Base-by-base conservation (phyloP, 2,329 filamentous ascomycete species). In the Venturia asperata region DNA sequence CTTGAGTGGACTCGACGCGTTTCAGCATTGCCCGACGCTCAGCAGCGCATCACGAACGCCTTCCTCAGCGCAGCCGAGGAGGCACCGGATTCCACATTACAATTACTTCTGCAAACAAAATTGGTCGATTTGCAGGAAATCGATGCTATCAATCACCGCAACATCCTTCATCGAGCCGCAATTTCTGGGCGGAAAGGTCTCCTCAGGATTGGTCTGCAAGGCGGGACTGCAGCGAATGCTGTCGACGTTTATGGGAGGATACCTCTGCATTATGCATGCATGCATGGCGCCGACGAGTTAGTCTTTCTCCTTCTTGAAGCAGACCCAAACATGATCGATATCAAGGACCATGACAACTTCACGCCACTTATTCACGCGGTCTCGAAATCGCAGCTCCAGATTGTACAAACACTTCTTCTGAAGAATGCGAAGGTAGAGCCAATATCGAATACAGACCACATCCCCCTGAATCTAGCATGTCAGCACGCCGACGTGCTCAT, bases 61-160 rank as follows among this genome's bases (percentile, higher is more conserved):
- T 99, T 99, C 74, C 81, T 99, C 61, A 89, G 91, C 61, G 92
- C 92, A 5, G 90, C 97, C 69, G 89, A 91, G 69, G 91, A 96
- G 71, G 93, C 89, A 3, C 88, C 92, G 0, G 83, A 88, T 68
- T 85, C 89, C 37, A 87, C 92, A 10, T 80, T 97, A 24, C 84
- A 86, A 66, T 80, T 91, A 6, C 83, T 99, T 34, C 80, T 97
- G 34, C 86, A 90, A 61, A 96, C 92, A 2, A 85, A 86, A 0
- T 79, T 94, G 30, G 90, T 99, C 42, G 89, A 97, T 74, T 83
- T 97, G n/a, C 87, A 91, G 71, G 94, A 92, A 0, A 91, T 96
- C 71, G 94, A 99, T 74, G 92, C 97, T 71, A 97, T 99, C 75
- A 99, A 97, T 71, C 93, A 97, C 78, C 85, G 94, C 49, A 99